Conservation (phyloP, 371 early-diverging fungal genomes). For the Apophysomyces sp. region DNA sequence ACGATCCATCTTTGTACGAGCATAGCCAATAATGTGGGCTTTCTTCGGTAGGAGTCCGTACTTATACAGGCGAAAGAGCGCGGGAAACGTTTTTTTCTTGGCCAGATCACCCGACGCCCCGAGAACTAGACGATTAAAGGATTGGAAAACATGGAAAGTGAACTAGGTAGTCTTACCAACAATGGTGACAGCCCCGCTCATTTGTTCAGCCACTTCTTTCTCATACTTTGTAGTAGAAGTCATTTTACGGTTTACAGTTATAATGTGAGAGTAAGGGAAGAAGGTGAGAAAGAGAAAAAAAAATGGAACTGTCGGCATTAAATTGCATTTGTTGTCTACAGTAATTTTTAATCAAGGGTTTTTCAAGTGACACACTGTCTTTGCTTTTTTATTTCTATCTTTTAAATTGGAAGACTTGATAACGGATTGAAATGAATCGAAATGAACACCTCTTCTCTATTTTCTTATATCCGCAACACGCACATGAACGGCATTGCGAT, state of each 20-base stretch:
- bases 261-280: background rate
- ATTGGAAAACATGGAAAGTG: background rate
- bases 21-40: slow-evolving; percentile 91
- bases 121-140: slow-evolving; percentile 54
- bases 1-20: slow-evolving; percentile 81
- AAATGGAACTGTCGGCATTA: background rate
- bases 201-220: slow-evolving; percentile 7
- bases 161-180: slow-evolving; percentile 8
- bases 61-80: slow-evolving; percentile 85
- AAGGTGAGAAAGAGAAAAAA: slow-evolving; percentile 1
- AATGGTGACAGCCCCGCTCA: slow-evolving; percentile 21
- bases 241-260: background rate
- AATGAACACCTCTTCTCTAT: slow-evolving; percentile 10
- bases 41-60: slow-evolving; percentile 76
- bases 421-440: no score
- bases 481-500: slow-evolving; percentile 93
- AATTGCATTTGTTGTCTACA: background rate
- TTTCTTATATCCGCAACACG: slow-evolving; percentile 72
- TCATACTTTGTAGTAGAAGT: slow-evolving; percentile 6
- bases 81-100: slow-evolving; percentile 98
- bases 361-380: no score
- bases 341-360: background rate
- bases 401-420: no score
- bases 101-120: slow-evolving; percentile 96
- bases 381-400: background rate